phyloP scores from a whole-genome alignment of 441 rosid species.

The Adansonia rubrostipa region DNA sequence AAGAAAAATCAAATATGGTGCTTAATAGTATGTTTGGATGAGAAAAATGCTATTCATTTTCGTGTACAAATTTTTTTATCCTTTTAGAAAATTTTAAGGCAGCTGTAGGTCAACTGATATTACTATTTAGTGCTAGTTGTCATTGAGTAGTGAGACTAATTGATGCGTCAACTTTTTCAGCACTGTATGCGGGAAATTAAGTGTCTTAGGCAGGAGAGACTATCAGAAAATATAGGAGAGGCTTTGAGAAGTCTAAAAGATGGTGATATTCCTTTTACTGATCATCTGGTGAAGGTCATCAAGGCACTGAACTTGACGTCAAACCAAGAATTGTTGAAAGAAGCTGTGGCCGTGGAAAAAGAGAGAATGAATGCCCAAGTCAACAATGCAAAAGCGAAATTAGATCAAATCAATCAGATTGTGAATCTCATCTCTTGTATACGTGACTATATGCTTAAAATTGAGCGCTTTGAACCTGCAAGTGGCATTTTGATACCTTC shows the following conservation, averaged over 20 bases:
- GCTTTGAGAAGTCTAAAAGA: conserved; percentile 56
- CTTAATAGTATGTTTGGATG: conserved; percentile 10
- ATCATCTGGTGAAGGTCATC: conserved; percentile 51
- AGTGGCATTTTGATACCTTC: conserved; percentile 70
- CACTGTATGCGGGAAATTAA: conserved; percentile 65
- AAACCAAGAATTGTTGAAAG: conserved; percentile 71
- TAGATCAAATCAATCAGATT: conserved; percentile 49
- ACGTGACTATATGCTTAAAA: conserved; percentile 67
- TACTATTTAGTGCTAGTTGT: conserved; percentile 16
- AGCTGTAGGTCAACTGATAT: conserved; percentile 18
- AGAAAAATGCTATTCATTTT: not conserved
- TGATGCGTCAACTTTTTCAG: conserved; percentile 46
- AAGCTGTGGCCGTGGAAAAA: conserved; percentile 80
- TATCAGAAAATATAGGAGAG: conserved; percentile 53
- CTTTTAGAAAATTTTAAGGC: conserved; percentile 8
- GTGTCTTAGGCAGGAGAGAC: conserved; percentile 53
- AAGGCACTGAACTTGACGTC: conserved; percentile 65
- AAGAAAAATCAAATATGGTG: conserved; percentile 18
- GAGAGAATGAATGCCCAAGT: conserved; percentile 57
- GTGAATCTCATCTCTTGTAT: conserved; percentile 64
- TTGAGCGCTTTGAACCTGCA: conserved; percentile 58
- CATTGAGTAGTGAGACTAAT: conserved; percentile 37
- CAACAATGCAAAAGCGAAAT: conserved; percentile 42
- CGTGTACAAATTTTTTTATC: conserved; percentile 15
- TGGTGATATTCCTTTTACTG: conserved; percentile 48